A percentile compares a stretch with the other conserved stretches of the same genome.
Conservation (phyloP, 2,329 filamentous ascomycete species). For the Ilyonectria destructans region DNA sequence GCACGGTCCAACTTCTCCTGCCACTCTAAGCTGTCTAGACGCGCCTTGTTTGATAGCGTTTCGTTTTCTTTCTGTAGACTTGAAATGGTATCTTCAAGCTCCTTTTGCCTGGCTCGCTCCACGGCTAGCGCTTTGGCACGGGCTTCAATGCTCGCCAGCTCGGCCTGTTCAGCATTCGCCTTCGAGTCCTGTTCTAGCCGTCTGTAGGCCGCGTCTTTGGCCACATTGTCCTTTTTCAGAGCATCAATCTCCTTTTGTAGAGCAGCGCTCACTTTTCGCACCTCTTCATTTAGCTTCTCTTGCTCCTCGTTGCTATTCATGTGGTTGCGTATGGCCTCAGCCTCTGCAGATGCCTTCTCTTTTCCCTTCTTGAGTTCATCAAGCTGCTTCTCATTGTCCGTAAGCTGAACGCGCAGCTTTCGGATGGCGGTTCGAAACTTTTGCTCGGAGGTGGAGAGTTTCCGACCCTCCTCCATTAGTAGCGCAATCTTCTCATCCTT, state of each 20-base stretch:
- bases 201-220: constrained; percentile 76
- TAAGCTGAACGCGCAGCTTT: constrained; percentile 79
- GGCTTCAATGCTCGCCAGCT: constrained; percentile 76
- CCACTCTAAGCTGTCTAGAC: constrained; percentile 79
- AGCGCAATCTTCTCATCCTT: constrained; percentile 93
- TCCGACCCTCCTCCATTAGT: constrained; percentile 93
- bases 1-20: constrained; percentile 82
- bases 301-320: constrained; percentile 66
- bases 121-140: constrained; percentile 78
- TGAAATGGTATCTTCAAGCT: constrained; percentile 71
- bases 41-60: constrained; percentile 79
- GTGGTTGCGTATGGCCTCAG: constrained; percentile 63
- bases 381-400: constrained; percentile 77
- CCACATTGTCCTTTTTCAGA: constrained; percentile 67
- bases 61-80: constrained; percentile 87
- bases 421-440: constrained; percentile 88
- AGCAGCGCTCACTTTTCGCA: constrained; percentile 70
- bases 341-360: constrained; percentile 71
- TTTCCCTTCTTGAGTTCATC: constrained; percentile 72
- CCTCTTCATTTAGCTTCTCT: constrained; percentile 69
- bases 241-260: constrained; percentile 56
- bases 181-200: constrained; percentile 81
- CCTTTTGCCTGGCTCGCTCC: constrained; percentile 72
- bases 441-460: constrained; percentile 88
- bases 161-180: constrained; percentile 76